These are phyloP conservation scores for Rhizophagus prolifer DNA, from an alignment of 192 early-diverging fungal genomes.

Conservation along the genomic window DNA sequence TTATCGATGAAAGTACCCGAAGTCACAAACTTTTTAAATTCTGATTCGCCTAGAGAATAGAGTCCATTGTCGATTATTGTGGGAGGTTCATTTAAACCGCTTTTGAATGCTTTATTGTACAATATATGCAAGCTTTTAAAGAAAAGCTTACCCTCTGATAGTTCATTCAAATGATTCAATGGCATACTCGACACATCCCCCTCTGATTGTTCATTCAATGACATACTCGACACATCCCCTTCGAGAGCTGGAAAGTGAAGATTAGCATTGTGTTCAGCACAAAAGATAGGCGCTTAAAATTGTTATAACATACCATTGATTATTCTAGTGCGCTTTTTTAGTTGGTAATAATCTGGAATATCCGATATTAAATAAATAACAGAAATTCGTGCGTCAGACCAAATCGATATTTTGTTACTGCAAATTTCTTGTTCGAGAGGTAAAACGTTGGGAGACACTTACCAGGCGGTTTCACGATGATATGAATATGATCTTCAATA, in stretches of 20 bases:
- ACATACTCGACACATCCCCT: not conserved
- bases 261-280: too few species aligned
- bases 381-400: too few species aligned
- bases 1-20: conserved; percentile 24
- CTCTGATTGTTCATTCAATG: not conserved
- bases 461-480: too few species aligned
- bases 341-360: too few species aligned
- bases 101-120: not conserved
- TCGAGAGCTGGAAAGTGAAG: conserved; percentile 8
- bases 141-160: conserved; percentile 2
- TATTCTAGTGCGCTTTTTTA: too few species aligned
- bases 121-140: conserved; percentile 12
- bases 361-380: too few species aligned
- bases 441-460: too few species aligned
- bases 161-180: not conserved
- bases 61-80: not conserved
- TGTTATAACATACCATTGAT: too few species aligned
- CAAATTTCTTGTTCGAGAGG: too few species aligned
- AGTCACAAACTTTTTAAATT: not conserved
- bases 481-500: too few species aligned
- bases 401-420: too few species aligned
- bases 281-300: too few species aligned
- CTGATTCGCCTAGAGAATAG: conserved; percentile 2
- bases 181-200: not conserved
- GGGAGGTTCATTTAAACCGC: not conserved